phyloP scores from a whole-genome alignment of 371 early-diverging fungal species.

The Mortierella sp. region DNA sequence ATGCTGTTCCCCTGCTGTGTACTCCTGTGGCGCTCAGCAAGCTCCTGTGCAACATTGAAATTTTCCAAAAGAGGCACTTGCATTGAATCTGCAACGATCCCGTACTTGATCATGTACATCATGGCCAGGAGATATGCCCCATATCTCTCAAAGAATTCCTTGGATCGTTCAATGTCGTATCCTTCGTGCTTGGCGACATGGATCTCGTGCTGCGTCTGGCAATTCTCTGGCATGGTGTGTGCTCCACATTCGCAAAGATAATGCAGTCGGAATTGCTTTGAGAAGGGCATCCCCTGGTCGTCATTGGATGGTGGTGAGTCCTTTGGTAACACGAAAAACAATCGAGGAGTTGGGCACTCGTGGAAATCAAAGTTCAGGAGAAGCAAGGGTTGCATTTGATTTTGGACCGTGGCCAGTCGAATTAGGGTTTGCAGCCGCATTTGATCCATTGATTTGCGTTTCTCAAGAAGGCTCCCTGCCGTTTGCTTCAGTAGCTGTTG shows the following conservation, averaged over 20 bases:
- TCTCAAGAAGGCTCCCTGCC: not conserved
- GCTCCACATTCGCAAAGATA: too few relatives aligned
- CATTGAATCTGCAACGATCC: slow-evolving; percentile 3
- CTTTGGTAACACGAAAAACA: slow-evolving; percentile 11
- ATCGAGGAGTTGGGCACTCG: slow-evolving; percentile 16
- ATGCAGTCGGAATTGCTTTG: slow-evolving; percentile 11
- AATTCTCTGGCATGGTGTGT: slow-evolving; percentile 8
- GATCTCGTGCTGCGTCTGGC: slow-evolving; percentile 6
- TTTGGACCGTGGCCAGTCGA: slow-evolving; percentile 5
- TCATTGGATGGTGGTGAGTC: not conserved
- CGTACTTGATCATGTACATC: slow-evolving; percentile 19
- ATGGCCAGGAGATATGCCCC: slow-evolving; percentile 10
- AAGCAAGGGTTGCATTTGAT: slow-evolving; percentile 6
- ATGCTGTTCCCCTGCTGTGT: not conserved
- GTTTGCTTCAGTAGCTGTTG: not conserved
- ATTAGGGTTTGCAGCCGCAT: slow-evolving; percentile 18
- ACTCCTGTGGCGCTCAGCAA: too few relatives aligned
- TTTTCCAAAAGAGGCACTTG: slow-evolving; percentile 1
- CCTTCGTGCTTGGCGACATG: slow-evolving; percentile 22
- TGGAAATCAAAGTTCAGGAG: slow-evolving; percentile 15
- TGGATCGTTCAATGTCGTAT: slow-evolving; percentile 8
- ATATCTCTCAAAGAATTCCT: slow-evolving; percentile 13
- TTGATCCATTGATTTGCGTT: not conserved
- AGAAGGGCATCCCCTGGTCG: too few relatives aligned
- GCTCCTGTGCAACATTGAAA: too few relatives aligned